phyloP scores from a whole-genome alignment of 495 filamentous ascomycete genomes.

The Penicillium antarcticum region DNA sequence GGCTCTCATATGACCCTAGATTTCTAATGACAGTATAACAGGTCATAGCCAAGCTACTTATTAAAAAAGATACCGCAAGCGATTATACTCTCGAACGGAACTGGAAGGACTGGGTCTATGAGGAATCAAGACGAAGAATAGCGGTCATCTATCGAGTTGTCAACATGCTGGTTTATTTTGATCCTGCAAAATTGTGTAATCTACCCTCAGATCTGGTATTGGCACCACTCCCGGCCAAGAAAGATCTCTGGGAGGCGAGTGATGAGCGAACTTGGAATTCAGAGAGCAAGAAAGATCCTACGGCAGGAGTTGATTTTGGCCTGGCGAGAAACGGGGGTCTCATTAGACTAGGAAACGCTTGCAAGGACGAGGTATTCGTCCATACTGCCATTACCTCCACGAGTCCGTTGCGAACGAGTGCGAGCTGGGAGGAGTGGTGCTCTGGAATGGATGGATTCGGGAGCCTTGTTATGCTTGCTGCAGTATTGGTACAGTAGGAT shows the following conservation, averaged over 20 bases:
- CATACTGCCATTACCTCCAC: neutral
- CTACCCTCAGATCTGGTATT: slow-evolving; percentile 34
- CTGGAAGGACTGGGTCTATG: slow-evolving; percentile 46
- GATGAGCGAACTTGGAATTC: slow-evolving; percentile 33
- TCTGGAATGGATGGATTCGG: slow-evolving; percentile 44
- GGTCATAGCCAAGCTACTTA: slow-evolving; percentile 24
- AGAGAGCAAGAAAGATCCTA: slow-evolving; percentile 24
- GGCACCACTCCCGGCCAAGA: slow-evolving; percentile 43
- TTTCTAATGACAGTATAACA: slow-evolving; percentile 5
- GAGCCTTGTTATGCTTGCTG: slow-evolving; percentile 42
- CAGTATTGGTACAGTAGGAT: neutral
- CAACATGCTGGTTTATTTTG: slow-evolving; percentile 44
- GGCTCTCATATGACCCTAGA: too few species aligned
- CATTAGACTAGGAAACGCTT: slow-evolving; percentile 20
- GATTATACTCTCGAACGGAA: slow-evolving; percentile 13
- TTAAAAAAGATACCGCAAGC: slow-evolving; percentile 1
- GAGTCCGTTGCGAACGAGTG: slow-evolving; percentile 16
- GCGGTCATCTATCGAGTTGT: slow-evolving; percentile 38
- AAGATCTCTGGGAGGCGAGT: slow-evolving; percentile 46
- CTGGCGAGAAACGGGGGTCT: slow-evolving; percentile 35
- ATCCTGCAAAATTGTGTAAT: slow-evolving; percentile 39
- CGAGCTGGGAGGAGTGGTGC: slow-evolving; percentile 45
- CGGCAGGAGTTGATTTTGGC: slow-evolving; percentile 24
- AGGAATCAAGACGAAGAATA: slow-evolving; percentile 42
- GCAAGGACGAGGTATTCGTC: neutral